Evolutionary conservation across 1,139 yeast species (phyloP).

Genomic region (Candida tropicalis): DNA sequence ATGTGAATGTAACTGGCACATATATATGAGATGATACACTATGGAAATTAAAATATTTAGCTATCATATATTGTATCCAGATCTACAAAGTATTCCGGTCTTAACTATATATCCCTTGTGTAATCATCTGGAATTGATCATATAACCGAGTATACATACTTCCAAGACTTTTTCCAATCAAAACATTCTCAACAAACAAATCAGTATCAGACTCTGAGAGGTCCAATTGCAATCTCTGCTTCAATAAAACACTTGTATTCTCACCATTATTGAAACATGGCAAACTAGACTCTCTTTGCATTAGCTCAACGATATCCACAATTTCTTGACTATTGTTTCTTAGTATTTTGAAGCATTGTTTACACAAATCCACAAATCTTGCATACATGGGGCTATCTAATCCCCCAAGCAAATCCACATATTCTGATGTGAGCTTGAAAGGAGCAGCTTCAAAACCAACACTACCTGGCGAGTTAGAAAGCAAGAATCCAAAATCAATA

Average conservation of each 20-base stretch:
- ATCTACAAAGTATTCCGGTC: too few relatives aligned
- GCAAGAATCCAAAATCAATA: slow-evolving; percentile 91
- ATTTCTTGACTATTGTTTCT: slow-evolving; percentile 74
- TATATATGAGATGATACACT: too few relatives aligned
- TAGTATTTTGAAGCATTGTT: slow-evolving; percentile 70
- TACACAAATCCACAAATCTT: slow-evolving; percentile 62
- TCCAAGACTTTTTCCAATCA: slow-evolving; percentile 81
- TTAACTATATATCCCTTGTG: slow-evolving; percentile 88
- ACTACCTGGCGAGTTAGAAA: slow-evolving; percentile 94
- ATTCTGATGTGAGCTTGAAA: slow-evolving; percentile 85
- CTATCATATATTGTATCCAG: too few relatives aligned
- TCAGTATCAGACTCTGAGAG: slow-evolving; percentile 75
- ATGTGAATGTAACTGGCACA: too few relatives aligned
- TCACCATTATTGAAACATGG: slow-evolving; percentile 93
- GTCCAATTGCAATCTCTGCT: slow-evolving; percentile 79
- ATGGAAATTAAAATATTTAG: too few relatives aligned
- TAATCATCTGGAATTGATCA: slow-evolving; percentile 90
- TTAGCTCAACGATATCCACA: slow-evolving; percentile 80
- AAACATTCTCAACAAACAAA: slow-evolving; percentile 68
- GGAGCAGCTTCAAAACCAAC: slow-evolving; percentile 98
- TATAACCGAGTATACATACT: slow-evolving; percentile 87
- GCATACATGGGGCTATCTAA: slow-evolving; percentile 57
- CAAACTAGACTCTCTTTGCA: slow-evolving; percentile 86
- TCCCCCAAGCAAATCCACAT: slow-evolving; percentile 87
- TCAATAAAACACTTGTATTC: slow-evolving; percentile 73